Base-by-base conservation (phyloP, 1,284 basidiomycete species). In the Rhodotorula sp. region DNA sequence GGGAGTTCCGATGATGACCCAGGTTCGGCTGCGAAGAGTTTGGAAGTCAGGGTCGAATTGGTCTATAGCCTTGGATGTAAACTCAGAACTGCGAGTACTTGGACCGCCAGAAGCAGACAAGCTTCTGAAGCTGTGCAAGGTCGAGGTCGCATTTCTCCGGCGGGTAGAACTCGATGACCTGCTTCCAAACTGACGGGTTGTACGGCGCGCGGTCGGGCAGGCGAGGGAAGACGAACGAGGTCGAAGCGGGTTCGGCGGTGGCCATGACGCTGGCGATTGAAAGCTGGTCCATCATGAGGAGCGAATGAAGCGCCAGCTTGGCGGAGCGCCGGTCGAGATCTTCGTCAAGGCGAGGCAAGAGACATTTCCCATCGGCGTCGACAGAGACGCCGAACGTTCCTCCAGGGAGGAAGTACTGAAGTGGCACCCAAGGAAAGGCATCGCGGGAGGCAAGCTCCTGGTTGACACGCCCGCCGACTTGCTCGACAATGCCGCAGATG, bases 1-100 rank as follows among this genome's bases (percentile, higher is more conserved):
- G 10, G 30, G 52, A 24, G 60, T 68, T 2, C 60, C 67, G 31
- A 71, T 34, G 44, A 71, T 34, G 44, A 63, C 30, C 70, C 70
- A 71, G 18, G 61, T 47, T 2, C 70, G 70, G 16, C 70, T 71
- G 53, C 22, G 7, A n/a, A n/a, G n/a, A n/a, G n/a, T n/a, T n/a
- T n/a, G n/a, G n/a, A n/a, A n/a, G n/a, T n/a, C n/a, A n/a, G n/a
- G n/a, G n/a, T n/a, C n/a, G n/a, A n/a, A n/a, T n/a, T n/a, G n/a
- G n/a, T n/a, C n/a, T n/a, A n/a, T n/a, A n/a, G n/a, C n/a, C n/a
- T n/a, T n/a, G n/a, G n/a, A n/a, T n/a, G n/a, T n/a, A n/a, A n/a
- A 34, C 60, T 24, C 22, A 71, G 66, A 71, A 37, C 22, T 50
- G 50, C 7, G 59, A 52, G 46, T 68, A 71, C 9, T 34, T 47